Evolutionary conservation across 257 asterid species (phyloP).

Genomic region (Verbascum thapsus): DNA sequence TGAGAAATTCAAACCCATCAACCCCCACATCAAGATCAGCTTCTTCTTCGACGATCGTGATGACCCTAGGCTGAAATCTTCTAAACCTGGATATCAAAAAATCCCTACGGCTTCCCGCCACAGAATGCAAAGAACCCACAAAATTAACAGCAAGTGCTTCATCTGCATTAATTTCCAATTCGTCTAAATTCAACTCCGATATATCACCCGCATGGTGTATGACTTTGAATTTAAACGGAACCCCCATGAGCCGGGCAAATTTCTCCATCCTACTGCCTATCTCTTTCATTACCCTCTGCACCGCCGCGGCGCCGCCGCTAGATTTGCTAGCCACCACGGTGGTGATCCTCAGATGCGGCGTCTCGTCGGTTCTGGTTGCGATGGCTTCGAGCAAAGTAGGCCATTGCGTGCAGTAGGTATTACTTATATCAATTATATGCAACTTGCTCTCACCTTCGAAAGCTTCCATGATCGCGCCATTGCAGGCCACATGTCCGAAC

Average conservation of each 20-base stretch:
- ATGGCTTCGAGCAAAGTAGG: conserved; percentile 95
- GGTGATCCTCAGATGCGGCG: conserved; percentile 82
- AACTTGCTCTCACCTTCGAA: conserved; percentile 73
- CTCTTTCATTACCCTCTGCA: conserved; percentile 81
- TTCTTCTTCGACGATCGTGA: conserved; percentile 85
- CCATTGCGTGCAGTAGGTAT: conserved; percentile 97
- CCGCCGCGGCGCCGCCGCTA: conserved; percentile 37
- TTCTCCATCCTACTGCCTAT: conserved; percentile 86
- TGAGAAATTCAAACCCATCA: conserved; percentile 63
- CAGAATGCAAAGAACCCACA: conserved; percentile 70
- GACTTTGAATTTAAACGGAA: conserved; percentile 69
- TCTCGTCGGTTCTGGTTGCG: conserved; percentile 85
- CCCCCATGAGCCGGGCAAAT: conserved; percentile 95
- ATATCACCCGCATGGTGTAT: conserved; percentile 77
- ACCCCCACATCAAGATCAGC: conserved; percentile 76
- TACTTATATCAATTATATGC: conserved; percentile 80
- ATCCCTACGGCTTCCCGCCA: conserved; percentile 60
- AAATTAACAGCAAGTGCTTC: conserved; percentile 84
- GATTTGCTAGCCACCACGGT: conserved; percentile 52
- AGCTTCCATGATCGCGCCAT: conserved; percentile 94
- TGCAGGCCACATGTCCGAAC: conserved; percentile 90
- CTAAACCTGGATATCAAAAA: conserved; percentile 53
- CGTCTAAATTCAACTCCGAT: conserved; percentile 58
- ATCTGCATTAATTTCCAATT: conserved; percentile 60
- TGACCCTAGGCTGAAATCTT: conserved; percentile 63